These are phyloP conservation scores for Neurospora sp. DNA, from an alignment of 2,329 filamentous ascomycete species.

Conservation along the genomic window DNA sequence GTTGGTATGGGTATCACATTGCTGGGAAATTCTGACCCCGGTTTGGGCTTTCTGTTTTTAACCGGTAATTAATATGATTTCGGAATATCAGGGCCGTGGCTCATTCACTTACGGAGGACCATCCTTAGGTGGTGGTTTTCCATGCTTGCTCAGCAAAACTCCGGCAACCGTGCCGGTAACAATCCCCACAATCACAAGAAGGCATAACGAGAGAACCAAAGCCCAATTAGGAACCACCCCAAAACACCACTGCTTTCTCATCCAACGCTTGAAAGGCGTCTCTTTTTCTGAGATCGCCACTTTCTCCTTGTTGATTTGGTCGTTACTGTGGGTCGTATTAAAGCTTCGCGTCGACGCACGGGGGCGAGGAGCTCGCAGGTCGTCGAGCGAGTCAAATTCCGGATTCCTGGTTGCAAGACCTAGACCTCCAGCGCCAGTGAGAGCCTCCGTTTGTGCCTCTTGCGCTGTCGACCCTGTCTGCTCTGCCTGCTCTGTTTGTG, in stretches of 20 bases:
- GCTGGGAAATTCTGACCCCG: constrained; percentile 26
- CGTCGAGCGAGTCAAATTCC: constrained; percentile 50
- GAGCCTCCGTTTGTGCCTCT: constrained; percentile 14
- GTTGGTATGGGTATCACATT: constrained; percentile 43
- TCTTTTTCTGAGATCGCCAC: constrained; percentile 37
- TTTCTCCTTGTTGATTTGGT: constrained; percentile 44
- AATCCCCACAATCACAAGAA: constrained; percentile 41
- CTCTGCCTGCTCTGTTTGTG: neutral
- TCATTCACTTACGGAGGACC: constrained; percentile 15
- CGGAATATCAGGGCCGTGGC: neutral
- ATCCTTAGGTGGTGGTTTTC: constrained; percentile 16
- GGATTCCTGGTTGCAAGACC: constrained; percentile 52
- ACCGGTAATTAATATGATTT: neutral
- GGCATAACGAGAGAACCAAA: constrained; percentile 38
- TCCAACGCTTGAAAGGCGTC: constrained; percentile 31
- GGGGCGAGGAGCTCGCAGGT: constrained; percentile 40
- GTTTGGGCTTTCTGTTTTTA: neutral
- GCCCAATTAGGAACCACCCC: constrained; percentile 47
- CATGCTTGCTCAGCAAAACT: constrained; percentile 29
- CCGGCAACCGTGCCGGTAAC: constrained; percentile 49
- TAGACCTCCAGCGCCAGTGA: constrained; percentile 50
- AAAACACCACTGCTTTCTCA: constrained; percentile 46
- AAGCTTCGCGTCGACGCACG: constrained; percentile 43
- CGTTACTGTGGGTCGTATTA: constrained; percentile 38
- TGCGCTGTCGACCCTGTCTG: neutral